Percentiles rank a stretch among this genome's conserved stretches.
phyloP scores from a whole-genome alignment of 768 basidiomycete species.

The Tremella yokohamensis region DNA sequence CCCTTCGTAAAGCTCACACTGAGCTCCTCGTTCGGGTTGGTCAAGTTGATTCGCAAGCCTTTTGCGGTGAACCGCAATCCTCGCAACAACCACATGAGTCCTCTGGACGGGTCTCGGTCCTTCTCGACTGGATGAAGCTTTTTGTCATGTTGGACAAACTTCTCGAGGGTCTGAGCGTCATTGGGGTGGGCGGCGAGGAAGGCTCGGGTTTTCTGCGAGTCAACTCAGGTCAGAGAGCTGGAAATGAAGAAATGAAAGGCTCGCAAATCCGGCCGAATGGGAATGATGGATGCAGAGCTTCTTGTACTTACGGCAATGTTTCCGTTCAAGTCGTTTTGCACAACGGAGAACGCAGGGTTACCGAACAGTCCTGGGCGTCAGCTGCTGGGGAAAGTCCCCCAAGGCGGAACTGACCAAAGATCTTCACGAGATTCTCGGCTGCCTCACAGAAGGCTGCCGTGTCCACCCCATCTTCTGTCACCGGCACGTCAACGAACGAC shows the following conservation, averaged over 20 bases:
- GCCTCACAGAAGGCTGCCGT: conserved; percentile 85
- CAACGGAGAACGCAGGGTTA: conserved; percentile 73
- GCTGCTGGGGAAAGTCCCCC: not conserved
- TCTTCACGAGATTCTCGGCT: conserved; percentile 74
- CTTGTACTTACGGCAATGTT: conserved; percentile 72
- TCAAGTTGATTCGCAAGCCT: conserved; percentile 64
- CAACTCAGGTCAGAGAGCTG: not conserved
- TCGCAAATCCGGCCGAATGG: not conserved
- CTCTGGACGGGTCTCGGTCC: conserved; percentile 73
- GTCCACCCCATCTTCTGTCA: conserved; percentile 81
- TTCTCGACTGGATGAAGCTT: conserved; percentile 64
- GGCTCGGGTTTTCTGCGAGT: conserved; percentile 75
- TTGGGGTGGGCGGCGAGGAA: conserved; percentile 67
- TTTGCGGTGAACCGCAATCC: conserved; percentile 77
- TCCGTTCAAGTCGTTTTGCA: conserved; percentile 80
- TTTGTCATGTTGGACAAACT: conserved; percentile 77
- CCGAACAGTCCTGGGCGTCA: conserved; percentile 69
- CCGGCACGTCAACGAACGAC: conserved; percentile 90
- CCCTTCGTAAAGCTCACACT: conserved; percentile 69
- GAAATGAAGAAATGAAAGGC: no score
- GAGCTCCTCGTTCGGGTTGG: conserved; percentile 66
- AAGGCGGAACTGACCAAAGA: conserved; percentile 67
- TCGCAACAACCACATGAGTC: conserved; percentile 82
- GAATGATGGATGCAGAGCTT: not conserved
- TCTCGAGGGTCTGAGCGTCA: conserved; percentile 73